A percentile compares a stretch with the other conserved stretches of the same genome.
These are phyloP conservation scores for Exophiala aquamarina DNA, from an alignment of 2,329 filamentous ascomycete species.

Conservation along the genomic window DNA sequence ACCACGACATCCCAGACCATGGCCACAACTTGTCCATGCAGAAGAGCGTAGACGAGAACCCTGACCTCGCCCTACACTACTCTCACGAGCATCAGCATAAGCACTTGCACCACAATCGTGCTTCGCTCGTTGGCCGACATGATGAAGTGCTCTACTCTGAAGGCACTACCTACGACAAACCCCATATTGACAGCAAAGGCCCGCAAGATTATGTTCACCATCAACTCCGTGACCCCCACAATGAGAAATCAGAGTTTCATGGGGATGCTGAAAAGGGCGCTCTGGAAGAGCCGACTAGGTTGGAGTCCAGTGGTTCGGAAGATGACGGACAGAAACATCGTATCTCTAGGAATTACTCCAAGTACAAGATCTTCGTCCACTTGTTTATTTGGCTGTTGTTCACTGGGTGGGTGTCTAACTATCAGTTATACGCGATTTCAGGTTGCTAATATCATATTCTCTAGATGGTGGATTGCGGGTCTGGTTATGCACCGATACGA, in stretches of 20 bases:
- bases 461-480: slow-evolving; percentile 73
- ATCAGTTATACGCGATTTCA: neutral
- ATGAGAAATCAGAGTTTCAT: slow-evolving; percentile 28
- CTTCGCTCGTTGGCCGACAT: slow-evolving; percentile 36
- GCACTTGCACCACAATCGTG: slow-evolving; percentile 39
- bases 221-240: slow-evolving; percentile 30
- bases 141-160: slow-evolving; percentile 53
- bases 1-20: slow-evolving; percentile 26
- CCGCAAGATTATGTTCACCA: slow-evolving; percentile 45
- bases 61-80: slow-evolving; percentile 39
- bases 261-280: slow-evolving; percentile 45
- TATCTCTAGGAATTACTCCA: slow-evolving; percentile 43
- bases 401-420: slow-evolving; percentile 19
- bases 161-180: slow-evolving; percentile 42
- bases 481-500: slow-evolving; percentile 71
- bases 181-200: slow-evolving; percentile 33
- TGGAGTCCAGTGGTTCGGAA: slow-evolving; percentile 33
- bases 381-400: slow-evolving; percentile 32
- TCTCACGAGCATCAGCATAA: slow-evolving; percentile 40
- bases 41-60: slow-evolving; percentile 24
- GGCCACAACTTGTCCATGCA: slow-evolving; percentile 28
- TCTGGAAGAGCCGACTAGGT: slow-evolving; percentile 27
- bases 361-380: slow-evolving; percentile 50
- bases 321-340: slow-evolving; percentile 35
- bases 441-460: slow-evolving; percentile 2